Evolutionary conservation across 1,139 yeast species (phyloP).

Genomic region (Saccharomyces pastorianus): DNA sequence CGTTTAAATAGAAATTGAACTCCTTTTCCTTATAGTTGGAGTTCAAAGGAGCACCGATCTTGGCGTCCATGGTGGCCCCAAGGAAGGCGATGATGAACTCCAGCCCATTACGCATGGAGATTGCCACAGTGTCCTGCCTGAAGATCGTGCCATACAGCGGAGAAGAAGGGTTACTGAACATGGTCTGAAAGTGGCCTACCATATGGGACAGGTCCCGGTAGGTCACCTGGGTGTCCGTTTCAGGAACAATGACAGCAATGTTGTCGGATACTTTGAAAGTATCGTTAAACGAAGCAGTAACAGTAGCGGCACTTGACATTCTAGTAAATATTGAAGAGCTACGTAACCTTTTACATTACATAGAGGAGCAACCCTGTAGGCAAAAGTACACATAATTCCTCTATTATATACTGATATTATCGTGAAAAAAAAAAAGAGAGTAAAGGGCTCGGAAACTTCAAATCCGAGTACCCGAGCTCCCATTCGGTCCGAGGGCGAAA

Average conservation of each 20-base stretch:
- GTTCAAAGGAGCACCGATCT: conserved; percentile 59
- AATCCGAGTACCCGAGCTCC: not conserved
- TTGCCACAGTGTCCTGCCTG: conserved; percentile 45
- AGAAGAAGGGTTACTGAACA: conserved; percentile 34
- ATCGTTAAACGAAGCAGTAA: conserved; percentile 27
- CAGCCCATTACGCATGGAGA: conserved; percentile 50
- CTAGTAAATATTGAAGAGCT: not conserved
- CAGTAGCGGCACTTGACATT: conserved; percentile 1
- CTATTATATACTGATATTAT: not conserved
- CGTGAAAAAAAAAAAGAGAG: not conserved
- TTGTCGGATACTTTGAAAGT: conserved; percentile 32
- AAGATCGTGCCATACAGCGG: conserved; percentile 31
- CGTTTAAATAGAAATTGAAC: conserved; percentile 54
- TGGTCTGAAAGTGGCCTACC: conserved; percentile 38
- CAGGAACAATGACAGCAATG: conserved; percentile 37
- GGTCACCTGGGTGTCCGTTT: conserved; percentile 31
- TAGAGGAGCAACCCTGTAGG: too few species aligned
- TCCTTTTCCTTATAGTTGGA: conserved; percentile 51
- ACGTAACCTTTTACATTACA: not conserved
- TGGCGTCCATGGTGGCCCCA: conserved; percentile 45
- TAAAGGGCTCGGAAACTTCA: not conserved
- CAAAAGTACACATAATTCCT: not conserved
- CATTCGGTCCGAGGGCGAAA: not conserved
- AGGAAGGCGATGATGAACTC: conserved; percentile 50
- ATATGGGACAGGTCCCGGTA: conserved; percentile 35